Evolutionary conservation across 2,329 filamentous ascomycete genomes (phyloP).

Genomic region (Zasmidium citrigriseum): DNA sequence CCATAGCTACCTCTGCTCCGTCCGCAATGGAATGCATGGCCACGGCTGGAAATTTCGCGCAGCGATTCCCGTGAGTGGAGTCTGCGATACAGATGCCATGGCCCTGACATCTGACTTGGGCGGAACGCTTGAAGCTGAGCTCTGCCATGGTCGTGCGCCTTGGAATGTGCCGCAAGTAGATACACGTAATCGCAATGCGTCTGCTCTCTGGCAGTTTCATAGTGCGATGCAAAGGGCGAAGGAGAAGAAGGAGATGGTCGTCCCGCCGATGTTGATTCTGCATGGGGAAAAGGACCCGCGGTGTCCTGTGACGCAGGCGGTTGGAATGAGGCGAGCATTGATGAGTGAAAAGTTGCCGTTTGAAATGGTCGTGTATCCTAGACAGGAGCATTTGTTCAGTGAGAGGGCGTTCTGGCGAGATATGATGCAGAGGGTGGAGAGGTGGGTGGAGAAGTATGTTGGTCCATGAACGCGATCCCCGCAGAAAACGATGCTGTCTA

Average conservation of each 20-base stretch:
- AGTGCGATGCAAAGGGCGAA: slow-evolving; percentile 21
- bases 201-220: slow-evolving; percentile 34
- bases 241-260: slow-evolving; percentile 13
- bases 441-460: slow-evolving; percentile 22
- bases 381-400: slow-evolving; percentile 34
- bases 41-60: slow-evolving; percentile 41
- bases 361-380: slow-evolving; percentile 39
- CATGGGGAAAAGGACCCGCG: slow-evolving; percentile 38
- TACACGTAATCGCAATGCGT: slow-evolving; percentile 22
- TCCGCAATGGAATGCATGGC: slow-evolving; percentile 37
- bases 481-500: no score
- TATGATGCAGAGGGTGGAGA: slow-evolving; percentile 14
- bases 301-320: slow-evolving; percentile 38
- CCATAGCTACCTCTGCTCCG: slow-evolving; percentile 39
- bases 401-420: slow-evolving; percentile 31
- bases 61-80: slow-evolving; percentile 39
- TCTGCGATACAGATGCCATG: slow-evolving; percentile 41
- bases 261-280: slow-evolving; percentile 38
- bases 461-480: no score
- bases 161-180: slow-evolving; percentile 29
- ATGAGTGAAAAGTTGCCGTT: slow-evolving; percentile 30
- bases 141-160: slow-evolving; percentile 26
- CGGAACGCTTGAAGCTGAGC: slow-evolving; percentile 28
- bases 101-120: slow-evolving; percentile 36
- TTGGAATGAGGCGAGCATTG: slow-evolving; percentile 36